Conservation (phyloP, 768 basidiomycete species). For the Boletus vinaceobasis region DNA sequence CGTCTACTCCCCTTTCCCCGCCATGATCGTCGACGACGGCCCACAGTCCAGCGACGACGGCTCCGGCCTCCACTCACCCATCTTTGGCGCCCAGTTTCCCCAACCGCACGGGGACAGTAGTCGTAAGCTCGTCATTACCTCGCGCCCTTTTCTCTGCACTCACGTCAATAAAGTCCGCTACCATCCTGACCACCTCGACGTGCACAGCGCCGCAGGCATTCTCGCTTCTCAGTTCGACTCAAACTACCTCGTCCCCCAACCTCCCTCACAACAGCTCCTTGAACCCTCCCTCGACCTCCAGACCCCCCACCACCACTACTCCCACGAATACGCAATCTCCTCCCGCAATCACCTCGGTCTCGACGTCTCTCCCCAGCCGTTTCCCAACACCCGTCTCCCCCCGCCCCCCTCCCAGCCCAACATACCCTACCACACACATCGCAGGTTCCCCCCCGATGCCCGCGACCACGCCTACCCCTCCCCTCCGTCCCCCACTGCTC, state of each 20-base stretch:
- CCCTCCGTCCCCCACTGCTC: conserved; percentile 24
- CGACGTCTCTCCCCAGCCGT: conserved; percentile 41
- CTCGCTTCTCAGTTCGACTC: conserved; percentile 54
- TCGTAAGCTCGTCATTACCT: conserved; percentile 41
- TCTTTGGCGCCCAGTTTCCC: conserved; percentile 50
- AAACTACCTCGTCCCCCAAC: conserved; percentile 29
- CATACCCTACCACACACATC: conserved; percentile 25
- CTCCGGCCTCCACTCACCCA: conserved; percentile 72
- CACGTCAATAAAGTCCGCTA: conserved; percentile 70
- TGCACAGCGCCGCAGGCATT: conserved; percentile 46
- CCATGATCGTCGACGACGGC: conserved; percentile 58
- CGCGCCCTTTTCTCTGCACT: conserved; percentile 44
- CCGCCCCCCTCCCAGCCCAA: conserved; percentile 28
- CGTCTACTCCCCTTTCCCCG: conserved; percentile 55
- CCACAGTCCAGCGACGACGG: conserved; percentile 73
- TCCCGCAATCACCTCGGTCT: conserved; percentile 47
- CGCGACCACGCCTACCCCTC: conserved; percentile 38
- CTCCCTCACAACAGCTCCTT: conserved; percentile 39
- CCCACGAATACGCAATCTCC: conserved; percentile 40
- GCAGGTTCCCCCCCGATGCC: conserved; percentile 34
- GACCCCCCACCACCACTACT: conserved; percentile 34
- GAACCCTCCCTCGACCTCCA: conserved; percentile 44
- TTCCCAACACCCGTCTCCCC: conserved; percentile 42
- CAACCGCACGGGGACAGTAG: conserved; percentile 46
- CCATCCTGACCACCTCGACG: conserved; percentile 42